Evolutionary conservation across 1,139 yeast genomes (phyloP).

Genomic region (Saccharomyces hybrid): DNA sequence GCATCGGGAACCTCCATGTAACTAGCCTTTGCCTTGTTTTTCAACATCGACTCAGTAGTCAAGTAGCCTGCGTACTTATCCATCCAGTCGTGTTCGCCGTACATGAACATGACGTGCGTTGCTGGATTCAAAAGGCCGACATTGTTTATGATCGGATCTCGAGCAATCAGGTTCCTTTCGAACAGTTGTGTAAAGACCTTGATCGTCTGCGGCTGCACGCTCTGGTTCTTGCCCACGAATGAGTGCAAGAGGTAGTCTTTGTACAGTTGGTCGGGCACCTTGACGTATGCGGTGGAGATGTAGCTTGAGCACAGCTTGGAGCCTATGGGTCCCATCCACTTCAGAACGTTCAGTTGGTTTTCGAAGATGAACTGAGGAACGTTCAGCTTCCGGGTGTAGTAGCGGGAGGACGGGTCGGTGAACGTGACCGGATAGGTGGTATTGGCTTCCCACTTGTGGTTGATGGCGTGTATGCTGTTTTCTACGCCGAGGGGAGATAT

Average conservation of each 20-base stretch:
- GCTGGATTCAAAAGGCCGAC: constrained; percentile 38
- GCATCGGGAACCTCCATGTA: constrained; percentile 47
- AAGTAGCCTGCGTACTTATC: constrained; percentile 59
- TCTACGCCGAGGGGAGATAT: constrained; percentile 92
- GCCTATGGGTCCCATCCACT: constrained; percentile 52
- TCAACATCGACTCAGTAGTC: constrained; percentile 11
- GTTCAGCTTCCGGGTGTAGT: constrained; percentile 21
- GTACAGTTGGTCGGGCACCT: constrained; percentile 34
- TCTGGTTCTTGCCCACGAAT: constrained; percentile 19
- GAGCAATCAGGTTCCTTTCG: constrained; percentile 45
- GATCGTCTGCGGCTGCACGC: constrained; percentile 27
- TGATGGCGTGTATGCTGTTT: constrained; percentile 55
- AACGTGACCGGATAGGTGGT: constrained; percentile 12
- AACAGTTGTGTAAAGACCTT: constrained; percentile 49
- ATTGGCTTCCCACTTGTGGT: constrained; percentile 33
- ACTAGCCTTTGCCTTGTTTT: constrained; percentile 30
- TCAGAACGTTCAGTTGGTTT: constrained; percentile 39
- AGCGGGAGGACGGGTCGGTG: constrained; percentile 22
- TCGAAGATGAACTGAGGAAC: constrained; percentile 28
- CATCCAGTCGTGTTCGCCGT: constrained; percentile 88
- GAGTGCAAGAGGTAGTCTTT: constrained; percentile 22
- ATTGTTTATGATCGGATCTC: constrained; percentile 66
- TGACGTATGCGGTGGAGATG: constrained; percentile 54
- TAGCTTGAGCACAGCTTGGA: constrained; percentile 43
- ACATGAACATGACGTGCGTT: constrained; percentile 46